Evolutionary conservation across 805 yeast species (phyloP).

Genomic region (Saccharomycopsis selenospora): DNA sequence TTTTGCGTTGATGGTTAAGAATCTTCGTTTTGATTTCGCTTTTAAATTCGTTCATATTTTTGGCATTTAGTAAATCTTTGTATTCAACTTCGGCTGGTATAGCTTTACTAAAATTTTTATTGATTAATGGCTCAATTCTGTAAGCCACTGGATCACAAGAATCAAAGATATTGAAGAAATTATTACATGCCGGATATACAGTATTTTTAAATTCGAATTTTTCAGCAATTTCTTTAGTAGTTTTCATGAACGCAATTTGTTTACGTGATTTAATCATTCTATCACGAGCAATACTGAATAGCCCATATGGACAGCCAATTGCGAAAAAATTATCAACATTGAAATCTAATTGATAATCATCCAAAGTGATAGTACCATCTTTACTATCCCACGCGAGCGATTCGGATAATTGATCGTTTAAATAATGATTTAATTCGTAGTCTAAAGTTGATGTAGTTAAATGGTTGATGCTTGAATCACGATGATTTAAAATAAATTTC

Average conservation of each 20-base stretch:
- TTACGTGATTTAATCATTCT: slow-evolving; percentile 45
- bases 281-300: slow-evolving; percentile 67
- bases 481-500: slow-evolving; percentile 2
- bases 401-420: background rate
- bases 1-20: slow-evolving; percentile 34
- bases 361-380: slow-evolving; percentile 2
- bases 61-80: slow-evolving; percentile 22
- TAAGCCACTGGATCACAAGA: slow-evolving; percentile 91
- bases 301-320: slow-evolving; percentile 87
- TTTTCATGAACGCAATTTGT: background rate
- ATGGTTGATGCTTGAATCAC: background rate
- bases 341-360: slow-evolving; percentile 46
- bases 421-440: background rate
- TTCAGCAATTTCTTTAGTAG: slow-evolving; percentile 16
- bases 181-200: slow-evolving; percentile 50
- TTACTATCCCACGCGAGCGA: background rate
- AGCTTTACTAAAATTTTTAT: slow-evolving; percentile 37
- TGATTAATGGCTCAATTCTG: slow-evolving; percentile 78
- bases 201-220: slow-evolving; percentile 18
- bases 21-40: slow-evolving; percentile 31
- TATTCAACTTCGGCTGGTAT: slow-evolving; percentile 55
- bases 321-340: slow-evolving; percentile 69
- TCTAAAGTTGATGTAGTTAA: background rate
- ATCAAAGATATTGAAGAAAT: slow-evolving; percentile 77
- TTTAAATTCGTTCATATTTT: background rate